A percentile compares a stretch with the other conserved stretches of the same genome.
phyloP scores from a whole-genome alignment of 1,284 basidiomycete genomes.

The Pseudozyma tsukubaensis region DNA sequence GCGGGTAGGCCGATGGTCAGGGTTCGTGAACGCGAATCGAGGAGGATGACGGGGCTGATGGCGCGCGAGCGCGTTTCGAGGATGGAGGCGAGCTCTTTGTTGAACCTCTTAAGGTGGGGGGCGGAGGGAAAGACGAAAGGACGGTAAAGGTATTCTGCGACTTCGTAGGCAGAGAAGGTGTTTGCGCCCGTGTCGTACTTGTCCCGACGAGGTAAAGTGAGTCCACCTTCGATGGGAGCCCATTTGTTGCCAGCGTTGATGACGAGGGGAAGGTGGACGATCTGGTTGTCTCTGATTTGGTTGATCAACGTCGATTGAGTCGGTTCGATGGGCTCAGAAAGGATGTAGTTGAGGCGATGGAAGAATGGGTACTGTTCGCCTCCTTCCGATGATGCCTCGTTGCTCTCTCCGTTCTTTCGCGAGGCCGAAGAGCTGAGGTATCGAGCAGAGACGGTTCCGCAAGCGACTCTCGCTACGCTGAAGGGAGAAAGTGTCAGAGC shows the following conservation, averaged over 20 bases:
- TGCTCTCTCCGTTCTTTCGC: neutral
- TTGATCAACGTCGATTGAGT: slow-evolving; percentile 4
- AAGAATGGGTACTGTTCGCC: neutral
- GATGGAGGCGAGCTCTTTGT: slow-evolving; percentile 1
- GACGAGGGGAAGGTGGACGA: slow-evolving; percentile 14
- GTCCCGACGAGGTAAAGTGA: slow-evolving; percentile 14
- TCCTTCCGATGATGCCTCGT: neutral
- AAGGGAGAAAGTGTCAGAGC: neutral
- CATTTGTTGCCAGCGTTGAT: slow-evolving; percentile 7
- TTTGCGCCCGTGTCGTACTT: neutral
- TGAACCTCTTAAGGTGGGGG: slow-evolving; percentile 15
- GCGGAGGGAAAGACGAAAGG: slow-evolving; percentile 15
- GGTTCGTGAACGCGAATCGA: slow-evolving; percentile 12
- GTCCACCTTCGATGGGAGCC: neutral
- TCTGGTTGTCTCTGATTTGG: slow-evolving; percentile 5
- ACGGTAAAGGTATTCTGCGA: slow-evolving; percentile 27
- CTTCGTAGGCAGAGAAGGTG: neutral
- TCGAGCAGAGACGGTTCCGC: neutral
- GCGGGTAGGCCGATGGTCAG: slow-evolving; percentile 23
- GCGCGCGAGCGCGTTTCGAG: neutral
- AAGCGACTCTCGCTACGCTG: neutral
- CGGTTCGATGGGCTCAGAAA: slow-evolving; percentile 1
- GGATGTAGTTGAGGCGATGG: slow-evolving; percentile 11
- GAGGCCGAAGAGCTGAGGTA: neutral
- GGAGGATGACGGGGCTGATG: slow-evolving; percentile 9